phyloP scores from a whole-genome alignment of 441 rosid species.

The Jatropha podagrica region DNA sequence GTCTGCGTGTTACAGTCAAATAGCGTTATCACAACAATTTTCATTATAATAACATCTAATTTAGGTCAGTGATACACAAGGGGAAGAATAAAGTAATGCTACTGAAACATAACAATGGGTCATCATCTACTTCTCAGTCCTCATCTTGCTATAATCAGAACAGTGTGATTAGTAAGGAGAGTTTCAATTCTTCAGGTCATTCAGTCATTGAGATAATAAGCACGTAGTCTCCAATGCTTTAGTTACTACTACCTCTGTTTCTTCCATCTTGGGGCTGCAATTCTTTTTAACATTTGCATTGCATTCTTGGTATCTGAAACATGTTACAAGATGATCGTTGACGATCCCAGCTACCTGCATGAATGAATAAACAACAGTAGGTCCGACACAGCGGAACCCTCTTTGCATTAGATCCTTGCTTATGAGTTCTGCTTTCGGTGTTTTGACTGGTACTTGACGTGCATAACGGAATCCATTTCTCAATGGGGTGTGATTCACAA shows the following conservation, averaged over 20 bases:
- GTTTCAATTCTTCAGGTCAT: conserved; percentile 12
- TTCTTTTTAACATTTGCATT: conserved; percentile 28
- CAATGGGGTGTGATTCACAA: conserved; percentile 59
- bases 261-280: conserved; percentile 23
- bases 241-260: conserved; percentile 23
- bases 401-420: conserved; percentile 93
- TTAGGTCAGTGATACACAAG: conserved; percentile 28
- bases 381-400: conserved; percentile 91
- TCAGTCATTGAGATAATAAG: conserved; percentile 28
- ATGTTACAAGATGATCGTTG: conserved; percentile 72
- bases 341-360: conserved; percentile 79
- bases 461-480: conserved; percentile 63
- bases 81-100: conserved; percentile 21
- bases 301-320: conserved; percentile 77
- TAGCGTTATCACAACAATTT: not conserved
- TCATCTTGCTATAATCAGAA: conserved; percentile 19
- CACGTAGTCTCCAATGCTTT: conserved; percentile 32
- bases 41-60: conserved; percentile 17
- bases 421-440: conserved; percentile 79
- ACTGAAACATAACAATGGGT: conserved; percentile 20
- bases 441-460: conserved; percentile 78
- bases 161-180: conserved; percentile 24
- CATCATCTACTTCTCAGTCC: conserved; percentile 14
- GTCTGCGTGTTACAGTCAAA: conserved; percentile 11
- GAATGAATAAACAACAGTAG: conserved; percentile 79